Base-by-base conservation (phyloP, 495 filamentous ascomycete genomes). In the Neurospora sp. region DNA sequence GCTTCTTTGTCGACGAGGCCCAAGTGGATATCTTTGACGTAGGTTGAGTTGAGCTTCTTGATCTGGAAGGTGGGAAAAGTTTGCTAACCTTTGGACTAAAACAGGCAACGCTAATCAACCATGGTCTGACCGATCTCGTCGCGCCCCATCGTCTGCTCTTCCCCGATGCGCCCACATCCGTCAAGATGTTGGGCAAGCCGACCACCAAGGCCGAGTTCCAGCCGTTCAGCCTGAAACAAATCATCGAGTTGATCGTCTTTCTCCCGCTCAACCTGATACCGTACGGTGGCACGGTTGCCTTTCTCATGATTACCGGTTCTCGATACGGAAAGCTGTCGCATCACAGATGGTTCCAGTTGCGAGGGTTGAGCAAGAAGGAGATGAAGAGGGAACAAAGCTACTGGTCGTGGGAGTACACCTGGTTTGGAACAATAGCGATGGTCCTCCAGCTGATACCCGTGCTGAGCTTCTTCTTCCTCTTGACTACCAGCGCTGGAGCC, bases 21-120 rank as follows among this genome's bases (percentile, higher is more conserved):
- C 87, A 97, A 3, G 87, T 96, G n/a, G 93, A 99, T 78, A 92
- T 93, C 8, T 99, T 98, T 75, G 96, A 99, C 82, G 93, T 91
- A 72, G 85, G 91, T 70, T 16, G 3, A 86, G 91, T 70, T 16
- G 5, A 39, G 41, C 46, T 39, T 75, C 77, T 85, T 5, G 37
- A 86, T 0, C 27, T 16, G 54, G 6, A 62, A 8, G 23, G 5
- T 7, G 54, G 27, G 14, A 35, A 35, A 35, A 37, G 11, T 16
- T 3, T 66, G 54, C 54, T 66, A 35, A 66, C 54, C 14, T 9
- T 66, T 6, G 27, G 27, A 66, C 27, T 12, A 31, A 31, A 62
- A 20, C 54, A 86, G 85, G 85, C 85, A 8, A 84, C 81, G 4
- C 79, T 88, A 11, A 83, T 88, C 73, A 83, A 86, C 72, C 85